These are phyloP conservation scores for Neurospora sp. DNA, from an alignment of 495 filamentous ascomycete genomes.

Conservation along the genomic window DNA sequence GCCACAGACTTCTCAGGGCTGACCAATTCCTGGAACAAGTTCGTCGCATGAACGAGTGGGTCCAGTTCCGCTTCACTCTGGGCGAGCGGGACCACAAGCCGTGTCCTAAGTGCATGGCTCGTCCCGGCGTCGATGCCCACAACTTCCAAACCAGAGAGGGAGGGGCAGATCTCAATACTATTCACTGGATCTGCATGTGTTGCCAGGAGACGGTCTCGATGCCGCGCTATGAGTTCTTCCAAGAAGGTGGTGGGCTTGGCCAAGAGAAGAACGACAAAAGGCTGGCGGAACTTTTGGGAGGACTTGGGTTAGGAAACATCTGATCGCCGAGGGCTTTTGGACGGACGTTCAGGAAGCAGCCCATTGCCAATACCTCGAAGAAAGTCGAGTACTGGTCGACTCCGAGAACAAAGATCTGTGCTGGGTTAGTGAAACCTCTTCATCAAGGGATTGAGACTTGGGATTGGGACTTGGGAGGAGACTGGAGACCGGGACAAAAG, in stretches of 20 bases:
- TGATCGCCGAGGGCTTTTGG: no score
- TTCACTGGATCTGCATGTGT: background rate
- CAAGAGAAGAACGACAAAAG: background rate
- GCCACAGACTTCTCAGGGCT: background rate
- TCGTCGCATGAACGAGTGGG: background rate
- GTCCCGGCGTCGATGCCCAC: background rate
- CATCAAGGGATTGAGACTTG: no score
- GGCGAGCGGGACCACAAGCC: background rate
- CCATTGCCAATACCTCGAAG: no score
- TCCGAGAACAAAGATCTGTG: no score
- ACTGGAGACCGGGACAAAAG: background rate
- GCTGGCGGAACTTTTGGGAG: background rate
- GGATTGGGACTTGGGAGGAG: no score
- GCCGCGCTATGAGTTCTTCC: background rate
- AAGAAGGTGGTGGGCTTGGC: background rate
- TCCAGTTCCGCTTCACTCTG: background rate
- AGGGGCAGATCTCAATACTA: background rate
- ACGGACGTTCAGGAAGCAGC: no score
- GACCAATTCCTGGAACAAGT: background rate
- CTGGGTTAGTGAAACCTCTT: no score
- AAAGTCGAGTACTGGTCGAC: no score
- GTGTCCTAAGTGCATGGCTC: background rate
- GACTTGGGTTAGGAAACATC: no score
- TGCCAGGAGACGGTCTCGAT: background rate
- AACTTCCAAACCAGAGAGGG: background rate